Conservation (phyloP, 768 basidiomycete species). For the Strobilomyces confusus region DNA sequence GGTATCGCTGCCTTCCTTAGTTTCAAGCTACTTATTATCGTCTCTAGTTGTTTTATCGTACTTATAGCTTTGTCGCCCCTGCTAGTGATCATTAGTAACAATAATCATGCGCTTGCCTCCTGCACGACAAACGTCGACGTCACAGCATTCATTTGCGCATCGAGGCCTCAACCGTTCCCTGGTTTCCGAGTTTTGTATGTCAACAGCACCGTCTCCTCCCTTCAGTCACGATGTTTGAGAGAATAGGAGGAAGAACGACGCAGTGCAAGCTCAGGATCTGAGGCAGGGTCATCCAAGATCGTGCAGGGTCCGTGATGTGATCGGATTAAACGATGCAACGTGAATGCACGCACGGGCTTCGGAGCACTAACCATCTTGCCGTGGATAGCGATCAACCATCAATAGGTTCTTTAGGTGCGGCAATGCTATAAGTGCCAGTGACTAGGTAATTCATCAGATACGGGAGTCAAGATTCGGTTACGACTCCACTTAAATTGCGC, state of each 20-base stretch:
- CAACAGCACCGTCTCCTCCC: not conserved
- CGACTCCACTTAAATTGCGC: slow-evolving; percentile 2
- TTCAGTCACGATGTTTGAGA: not conserved
- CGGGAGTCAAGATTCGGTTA: no score
- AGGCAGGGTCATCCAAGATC: slow-evolving; percentile 5
- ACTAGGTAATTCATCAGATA: slow-evolving; percentile 2
- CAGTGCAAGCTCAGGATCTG: not conserved
- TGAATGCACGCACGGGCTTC: slow-evolving; percentile 1
- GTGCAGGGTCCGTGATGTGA: slow-evolving; percentile 21
- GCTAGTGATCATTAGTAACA: no score
- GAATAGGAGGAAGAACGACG: slow-evolving; percentile 1
- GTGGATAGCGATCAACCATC: not conserved
- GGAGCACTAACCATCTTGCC: slow-evolving; percentile 6
- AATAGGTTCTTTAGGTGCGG: slow-evolving; percentile 8
- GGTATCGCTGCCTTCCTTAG: not conserved
- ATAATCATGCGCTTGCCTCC: no score
- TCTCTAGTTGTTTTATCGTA: not conserved
- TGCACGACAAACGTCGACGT: not conserved
- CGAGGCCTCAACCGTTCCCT: not conserved
- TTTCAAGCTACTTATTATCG: not conserved
- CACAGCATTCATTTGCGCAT: not conserved
- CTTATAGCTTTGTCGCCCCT: not conserved
- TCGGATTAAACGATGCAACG: slow-evolving; percentile 15
- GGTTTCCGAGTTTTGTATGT: slow-evolving; percentile 4
- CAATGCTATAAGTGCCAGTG: not conserved